Percentiles rank a stretch among this genome's conserved stretches.
Evolutionary conservation across 345 rosid genomes (phyloP).

Genomic region (Syzygium oleosum): DNA sequence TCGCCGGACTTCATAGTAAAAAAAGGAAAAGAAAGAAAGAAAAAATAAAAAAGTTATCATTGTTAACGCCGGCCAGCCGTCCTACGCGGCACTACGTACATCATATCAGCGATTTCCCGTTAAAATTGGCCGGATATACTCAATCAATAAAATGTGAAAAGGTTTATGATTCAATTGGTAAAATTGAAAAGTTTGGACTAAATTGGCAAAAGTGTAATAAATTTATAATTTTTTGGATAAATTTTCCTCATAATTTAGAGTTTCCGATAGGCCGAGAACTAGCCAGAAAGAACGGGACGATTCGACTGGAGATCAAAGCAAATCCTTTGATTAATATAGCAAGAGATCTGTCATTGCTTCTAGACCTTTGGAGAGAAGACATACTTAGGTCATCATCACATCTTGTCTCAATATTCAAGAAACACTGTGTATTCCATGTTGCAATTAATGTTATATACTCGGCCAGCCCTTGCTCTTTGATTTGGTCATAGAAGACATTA

Average conservation of each 20-base stretch:
- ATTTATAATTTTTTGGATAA: no score
- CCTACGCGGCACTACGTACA: no score
- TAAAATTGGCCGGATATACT: no score
- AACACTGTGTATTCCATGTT: neutral
- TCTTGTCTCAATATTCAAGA: neutral
- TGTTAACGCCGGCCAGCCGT: no score
- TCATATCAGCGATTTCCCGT: no score
- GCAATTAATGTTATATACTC: neutral
- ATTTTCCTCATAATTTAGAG: neutral
- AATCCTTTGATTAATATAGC: neutral
- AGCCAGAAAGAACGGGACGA: neutral
- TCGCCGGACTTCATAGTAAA: no score
- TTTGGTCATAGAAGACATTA: neutral
- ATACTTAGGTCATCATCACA: neutral
- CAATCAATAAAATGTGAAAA: no score
- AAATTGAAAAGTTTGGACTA: no score
- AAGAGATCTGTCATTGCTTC: neutral
- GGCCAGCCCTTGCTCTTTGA: neutral
- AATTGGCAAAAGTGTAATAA: no score
- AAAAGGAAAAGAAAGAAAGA: no score
- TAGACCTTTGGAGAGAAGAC: neutral
- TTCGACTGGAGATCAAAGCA: neutral
- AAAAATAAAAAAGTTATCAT: no score
- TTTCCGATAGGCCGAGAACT: neutral
- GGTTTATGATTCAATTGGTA: no score